Base-by-base conservation (phyloP, 2,329 filamentous ascomycete species). In the Truncatella angustata region DNA sequence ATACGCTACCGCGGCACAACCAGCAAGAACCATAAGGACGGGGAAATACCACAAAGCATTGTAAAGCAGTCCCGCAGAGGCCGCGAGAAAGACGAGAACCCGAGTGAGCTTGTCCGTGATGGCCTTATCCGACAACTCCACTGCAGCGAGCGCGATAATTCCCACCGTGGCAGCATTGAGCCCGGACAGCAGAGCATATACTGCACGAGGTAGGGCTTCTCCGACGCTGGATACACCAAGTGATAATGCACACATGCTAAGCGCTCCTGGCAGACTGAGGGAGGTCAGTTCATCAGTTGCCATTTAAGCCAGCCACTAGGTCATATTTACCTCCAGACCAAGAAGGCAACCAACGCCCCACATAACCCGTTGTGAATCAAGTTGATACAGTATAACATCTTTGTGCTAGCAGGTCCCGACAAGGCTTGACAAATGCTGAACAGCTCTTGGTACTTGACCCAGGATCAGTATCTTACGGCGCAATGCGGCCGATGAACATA, bases 101-200 rank as follows among this genome's bases (percentile, higher is more conserved):
- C 7, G 24, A 44, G 16, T 52, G 54, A 30, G 52, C 56, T 12
- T 5, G 23, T n/a, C 14, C 18, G 24, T 35, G 23, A 21, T 39
- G 2, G 2, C 7, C 16, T 10, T 7, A 16, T 9, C 36, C 2
- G 36, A n/a, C n/a, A n/a, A n/a, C n/a, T 21, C n/a, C 3, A 14
- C 7, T 32, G 28, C 7, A 32, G 14, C 28, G 14, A 32, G 28
- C 28, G 28, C 7, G 7, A 0, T n/a, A n/a, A n/a, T n/a, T n/a
- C n/a, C n/a, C n/a, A 91, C 87, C 0, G 85, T 88, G 0, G 86
- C 81, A 0, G 86, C 80, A 60, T 91, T 91, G 4, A 91, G 73
- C 0, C 88, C 88, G 0, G 84, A 88, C 0, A 91, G 73, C 0
- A 91, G 72, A 0, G 86, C 86, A 60, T 90, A 91, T 0, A 82